Percentiles rank a stretch among this genome's conserved stretches.
Conservation (phyloP, 225 moss, liverwort and hornwort species). For the Sphagnum tenellum region DNA sequence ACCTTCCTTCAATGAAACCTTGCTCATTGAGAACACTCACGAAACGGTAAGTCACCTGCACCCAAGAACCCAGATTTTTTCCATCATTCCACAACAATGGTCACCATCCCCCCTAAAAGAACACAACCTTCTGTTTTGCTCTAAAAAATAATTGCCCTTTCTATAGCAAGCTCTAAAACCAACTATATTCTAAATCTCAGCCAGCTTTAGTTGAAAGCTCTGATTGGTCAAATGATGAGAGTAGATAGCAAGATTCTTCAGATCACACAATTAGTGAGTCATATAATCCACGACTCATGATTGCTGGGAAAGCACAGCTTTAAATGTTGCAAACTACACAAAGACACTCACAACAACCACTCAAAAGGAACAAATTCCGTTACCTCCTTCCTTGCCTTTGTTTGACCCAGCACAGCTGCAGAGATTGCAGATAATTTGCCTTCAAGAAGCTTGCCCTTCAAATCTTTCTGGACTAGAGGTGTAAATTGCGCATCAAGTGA, state of each 20-base stretch:
- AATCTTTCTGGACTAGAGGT: conserved; percentile 92
- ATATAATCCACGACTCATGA: no score
- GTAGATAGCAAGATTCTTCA: no score
- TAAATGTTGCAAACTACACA: neutral
- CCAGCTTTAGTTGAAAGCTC: no score
- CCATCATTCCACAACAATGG: neutral
- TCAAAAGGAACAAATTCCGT: no score
- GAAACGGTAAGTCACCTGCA: conserved; percentile 87
- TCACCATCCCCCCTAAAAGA: neutral
- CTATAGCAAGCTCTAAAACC: neutral
- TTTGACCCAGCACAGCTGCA: conserved; percentile 61
- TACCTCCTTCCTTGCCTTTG: conserved; percentile 68
- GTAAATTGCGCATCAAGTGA: conserved; percentile 92
- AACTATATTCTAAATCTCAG: no score
- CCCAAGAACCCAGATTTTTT: neutral
- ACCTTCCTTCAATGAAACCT: conserved; percentile 95
- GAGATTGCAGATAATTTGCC: conserved; percentile 92
- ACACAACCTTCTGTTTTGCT: neutral
- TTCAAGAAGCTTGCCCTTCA: conserved; percentile 92
- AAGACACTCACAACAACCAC: neutral
- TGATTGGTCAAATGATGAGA: no score
- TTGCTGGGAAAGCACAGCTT: no score
- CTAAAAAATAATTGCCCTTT: neutral
- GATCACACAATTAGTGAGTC: no score
- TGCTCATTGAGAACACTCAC: conserved; percentile 98